Evolutionary conservation across 2,329 filamentous ascomycete species (phyloP).

Genomic region (Colletotrichum destructivum): DNA sequence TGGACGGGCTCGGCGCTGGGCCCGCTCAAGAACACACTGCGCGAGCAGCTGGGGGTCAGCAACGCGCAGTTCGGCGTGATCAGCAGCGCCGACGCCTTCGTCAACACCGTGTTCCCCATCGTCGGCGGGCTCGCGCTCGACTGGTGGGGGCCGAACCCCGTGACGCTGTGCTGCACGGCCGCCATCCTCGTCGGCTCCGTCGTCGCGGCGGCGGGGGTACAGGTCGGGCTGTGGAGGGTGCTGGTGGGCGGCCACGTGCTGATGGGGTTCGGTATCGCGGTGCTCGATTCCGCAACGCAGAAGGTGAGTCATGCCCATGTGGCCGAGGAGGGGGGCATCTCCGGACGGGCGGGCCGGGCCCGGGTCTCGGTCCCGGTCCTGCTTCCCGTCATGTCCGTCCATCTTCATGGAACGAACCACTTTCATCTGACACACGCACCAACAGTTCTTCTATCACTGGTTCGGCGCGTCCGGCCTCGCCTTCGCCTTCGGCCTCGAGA

Average conservation of each 20-base stretch:
- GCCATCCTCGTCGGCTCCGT: conserved; percentile 45
- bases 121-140: conserved; percentile 45
- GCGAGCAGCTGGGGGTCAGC: conserved; percentile 45
- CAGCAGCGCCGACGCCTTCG: conserved; percentile 46
- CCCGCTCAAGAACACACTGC: conserved; percentile 47
- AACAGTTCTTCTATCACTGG: conserved; percentile 47
- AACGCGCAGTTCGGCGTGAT: conserved; percentile 42
- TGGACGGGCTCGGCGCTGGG: conserved; percentile 45
- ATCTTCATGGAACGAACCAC: no score
- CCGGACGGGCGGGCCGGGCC: no score
- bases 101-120: conserved; percentile 47
- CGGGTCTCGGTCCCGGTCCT: no score
- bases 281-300: conserved; percentile 45
- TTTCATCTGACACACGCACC: no score
- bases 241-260: conserved; percentile 45
- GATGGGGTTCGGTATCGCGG: conserved; percentile 46
- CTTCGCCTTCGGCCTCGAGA: conserved; percentile 46
- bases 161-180: conserved; percentile 34
- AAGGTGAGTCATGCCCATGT: no score
- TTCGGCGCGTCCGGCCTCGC: conserved; percentile 45
- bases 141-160: conserved; percentile 46
- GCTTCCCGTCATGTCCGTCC: no score
- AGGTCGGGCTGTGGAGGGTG: conserved; percentile 44
- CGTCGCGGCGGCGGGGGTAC: conserved; percentile 44
- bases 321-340: no score